These are phyloP conservation scores for Haematococcus lacustris DNA, from an alignment of 139 green algal species.

Conservation along the genomic window DNA sequence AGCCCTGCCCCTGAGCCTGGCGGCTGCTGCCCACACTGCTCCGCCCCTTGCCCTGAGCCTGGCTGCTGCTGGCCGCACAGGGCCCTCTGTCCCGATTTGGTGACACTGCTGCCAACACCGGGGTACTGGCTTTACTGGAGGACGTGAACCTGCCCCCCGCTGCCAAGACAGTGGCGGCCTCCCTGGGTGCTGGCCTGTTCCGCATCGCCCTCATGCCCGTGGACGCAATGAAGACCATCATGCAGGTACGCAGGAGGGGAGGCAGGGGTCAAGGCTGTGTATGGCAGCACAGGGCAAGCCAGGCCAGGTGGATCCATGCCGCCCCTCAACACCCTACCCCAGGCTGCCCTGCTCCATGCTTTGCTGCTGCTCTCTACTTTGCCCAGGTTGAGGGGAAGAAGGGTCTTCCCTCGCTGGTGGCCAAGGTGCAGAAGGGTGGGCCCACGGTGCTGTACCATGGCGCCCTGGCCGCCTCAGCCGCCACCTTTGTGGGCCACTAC, in stretches of 20 bases:
- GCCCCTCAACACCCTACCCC: no score
- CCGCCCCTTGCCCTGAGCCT: no score
- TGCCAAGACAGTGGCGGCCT: slow-evolving; percentile 73
- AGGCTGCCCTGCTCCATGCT: no score
- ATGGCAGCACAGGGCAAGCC: no score
- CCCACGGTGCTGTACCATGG: slow-evolving; percentile 80
- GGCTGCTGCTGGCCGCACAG: no score
- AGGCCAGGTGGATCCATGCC: no score
- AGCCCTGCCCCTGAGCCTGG: no score
- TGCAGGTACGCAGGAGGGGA: slow-evolving; percentile 57
- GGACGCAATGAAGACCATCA: slow-evolving; percentile 88
- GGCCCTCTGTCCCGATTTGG: slow-evolving; percentile 84
- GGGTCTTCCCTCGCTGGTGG: slow-evolving; percentile 48
- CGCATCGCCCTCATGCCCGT: slow-evolving; percentile 90
- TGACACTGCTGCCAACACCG: slow-evolving; percentile 90
- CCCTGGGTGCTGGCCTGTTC: slow-evolving; percentile 59
- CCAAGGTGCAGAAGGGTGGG: slow-evolving; percentile 67
- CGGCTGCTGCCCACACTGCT: no score
- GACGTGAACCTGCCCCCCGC: slow-evolving; percentile 44
- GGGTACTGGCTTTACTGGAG: slow-evolving; percentile 73
- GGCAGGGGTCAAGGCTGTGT: no score
- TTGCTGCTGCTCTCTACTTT: no score
- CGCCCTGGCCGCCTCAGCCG: slow-evolving; percentile 67
- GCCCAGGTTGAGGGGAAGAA: slow-evolving; percentile 75
- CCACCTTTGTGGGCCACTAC: slow-evolving; percentile 87